phyloP scores from a whole-genome alignment of 179 eudicot species.

The Nepenthes alata region DNA sequence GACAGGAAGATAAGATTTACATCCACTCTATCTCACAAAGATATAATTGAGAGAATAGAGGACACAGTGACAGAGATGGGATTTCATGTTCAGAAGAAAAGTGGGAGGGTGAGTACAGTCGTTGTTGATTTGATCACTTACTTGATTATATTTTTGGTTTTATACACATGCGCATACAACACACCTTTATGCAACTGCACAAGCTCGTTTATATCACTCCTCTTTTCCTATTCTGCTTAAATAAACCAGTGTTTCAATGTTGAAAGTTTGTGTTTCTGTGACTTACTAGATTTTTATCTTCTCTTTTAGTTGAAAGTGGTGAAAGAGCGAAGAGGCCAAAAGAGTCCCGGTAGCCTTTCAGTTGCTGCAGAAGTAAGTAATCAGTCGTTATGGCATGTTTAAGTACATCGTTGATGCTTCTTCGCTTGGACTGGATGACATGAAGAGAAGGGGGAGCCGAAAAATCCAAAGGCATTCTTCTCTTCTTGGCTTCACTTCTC shows the following conservation, averaged over 20 bases:
- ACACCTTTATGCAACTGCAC: too few species aligned
- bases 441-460: too few species aligned
- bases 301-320: constrained; percentile 51
- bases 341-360: constrained; percentile 47
- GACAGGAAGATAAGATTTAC: constrained; percentile 89
- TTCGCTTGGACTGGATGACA: too few species aligned
- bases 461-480: background rate
- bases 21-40: constrained; percentile 63
- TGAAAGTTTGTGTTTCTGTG: too few species aligned
- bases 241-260: too few species aligned
- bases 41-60: constrained; percentile 72
- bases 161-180: too few species aligned
- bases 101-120: constrained; percentile 48
- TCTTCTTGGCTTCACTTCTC: too few species aligned
- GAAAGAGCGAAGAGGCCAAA: constrained; percentile 48
- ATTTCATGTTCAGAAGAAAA: constrained; percentile 59
- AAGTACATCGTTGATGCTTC: background rate
- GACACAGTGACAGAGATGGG: constrained; percentile 69
- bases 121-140: too few species aligned
- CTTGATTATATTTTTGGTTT: too few species aligned
- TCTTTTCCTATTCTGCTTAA: too few species aligned
- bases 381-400: background rate
- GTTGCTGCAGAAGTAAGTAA: constrained; percentile 82
- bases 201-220: too few species aligned
- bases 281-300: background rate